Base-by-base conservation (phyloP, 352 stramenopile genomes). In the Globisporangium polare region DNA sequence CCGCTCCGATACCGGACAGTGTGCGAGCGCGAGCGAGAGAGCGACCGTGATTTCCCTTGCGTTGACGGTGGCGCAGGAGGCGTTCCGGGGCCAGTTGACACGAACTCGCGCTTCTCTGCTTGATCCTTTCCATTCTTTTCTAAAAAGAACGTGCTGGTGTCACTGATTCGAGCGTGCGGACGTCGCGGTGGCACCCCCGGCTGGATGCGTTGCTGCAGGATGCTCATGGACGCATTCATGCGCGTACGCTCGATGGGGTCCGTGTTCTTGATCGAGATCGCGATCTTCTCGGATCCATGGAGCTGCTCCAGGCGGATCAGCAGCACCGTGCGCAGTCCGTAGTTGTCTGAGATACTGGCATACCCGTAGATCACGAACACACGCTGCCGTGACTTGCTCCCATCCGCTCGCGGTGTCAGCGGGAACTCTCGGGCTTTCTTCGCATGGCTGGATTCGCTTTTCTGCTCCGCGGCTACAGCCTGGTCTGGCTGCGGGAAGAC, bases 301-400 rank as follows among this genome's bases (percentile, higher is more conserved):
- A 92, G 72, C 60, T 89, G 83, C 60, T 92, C 83, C 53, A 92
- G 70, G 5, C 78, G 67, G 1, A 90, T 58, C 24, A 92, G 51
- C 22, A 92, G 43, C 42, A 92, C 72, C 5, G 79, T 88, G 15
- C 71, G 71, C 2, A 83, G 59, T 0, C 53, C 66, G 37, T 66
- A 80, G n/a, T 67, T 69, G 58, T 84, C 69, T 12, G 61, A 39
- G 26, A 92, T 62, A 62, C 66, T 80, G 1, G 73, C 77, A 53
- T 92, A 92, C 0, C 67, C 83, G 53, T 77, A 75, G 35, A 90
- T 61, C 29, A 84, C 78, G 53, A 88, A 78, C 2, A 76, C 53
- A 2, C 63, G 56, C 52, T 68, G 45, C 1, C 47, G 56, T 6
- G 58, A 60, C 18, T 64, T 46, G 26, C 13, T 27, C 6, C 39